Conservation (phyloP, 306 rosid species). For the Boehmeria nivea region DNA sequence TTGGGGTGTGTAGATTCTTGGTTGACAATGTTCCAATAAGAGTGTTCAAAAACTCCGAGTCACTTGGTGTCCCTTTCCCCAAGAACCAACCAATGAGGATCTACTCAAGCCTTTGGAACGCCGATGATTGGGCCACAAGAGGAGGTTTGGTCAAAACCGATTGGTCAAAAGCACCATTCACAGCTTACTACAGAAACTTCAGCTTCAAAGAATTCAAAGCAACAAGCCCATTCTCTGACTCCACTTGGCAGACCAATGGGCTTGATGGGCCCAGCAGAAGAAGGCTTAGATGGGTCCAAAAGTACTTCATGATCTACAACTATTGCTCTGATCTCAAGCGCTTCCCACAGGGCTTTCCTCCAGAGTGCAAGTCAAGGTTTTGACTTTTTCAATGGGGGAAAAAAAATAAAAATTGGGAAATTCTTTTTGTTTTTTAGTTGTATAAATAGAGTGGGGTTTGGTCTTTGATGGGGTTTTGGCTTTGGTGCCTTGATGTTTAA, state of each 20-base stretch:
- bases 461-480: no score
- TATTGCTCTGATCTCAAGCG: constrained; percentile 72
- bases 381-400: neutral
- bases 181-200: constrained; percentile 78
- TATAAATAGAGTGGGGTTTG: neutral
- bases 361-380: constrained; percentile 42
- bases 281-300: constrained; percentile 82
- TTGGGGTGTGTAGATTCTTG: constrained; percentile 40
- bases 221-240: constrained; percentile 28
- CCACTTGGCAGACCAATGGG: constrained; percentile 39
- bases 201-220: constrained; percentile 30
- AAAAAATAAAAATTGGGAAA: neutral
- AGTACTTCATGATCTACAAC: constrained; percentile 79
- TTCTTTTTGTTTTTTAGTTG: neutral
- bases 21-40: constrained; percentile 75
- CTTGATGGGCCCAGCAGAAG: constrained; percentile 67
- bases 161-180: constrained; percentile 82
- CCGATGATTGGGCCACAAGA: constrained; percentile 82
- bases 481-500: constrained; percentile 10
- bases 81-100: constrained; percentile 69
- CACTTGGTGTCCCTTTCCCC: constrained; percentile 66
- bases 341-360: constrained; percentile 63
- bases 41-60: constrained; percentile 63
- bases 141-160: constrained; percentile 80
- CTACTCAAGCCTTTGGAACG: constrained; percentile 75